Evolutionary conservation across 345 rosid genomes (phyloP).

Genomic region (Linum trigynum): DNA sequence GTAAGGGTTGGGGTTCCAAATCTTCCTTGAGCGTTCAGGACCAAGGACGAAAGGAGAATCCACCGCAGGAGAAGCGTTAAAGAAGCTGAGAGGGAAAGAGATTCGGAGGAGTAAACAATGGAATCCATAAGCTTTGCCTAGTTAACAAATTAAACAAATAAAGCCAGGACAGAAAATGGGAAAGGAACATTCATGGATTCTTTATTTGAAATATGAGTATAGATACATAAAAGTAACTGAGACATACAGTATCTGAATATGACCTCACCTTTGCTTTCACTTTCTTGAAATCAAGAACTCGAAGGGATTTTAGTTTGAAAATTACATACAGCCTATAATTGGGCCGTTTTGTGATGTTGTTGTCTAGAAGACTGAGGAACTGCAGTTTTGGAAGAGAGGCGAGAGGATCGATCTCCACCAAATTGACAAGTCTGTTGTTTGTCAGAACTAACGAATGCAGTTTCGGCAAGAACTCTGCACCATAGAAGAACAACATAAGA

Average conservation of each 20-base stretch:
- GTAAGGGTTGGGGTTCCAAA: too few relatives aligned
- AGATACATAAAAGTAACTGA: background rate
- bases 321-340: constrained; percentile 90
- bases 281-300: constrained; percentile 88
- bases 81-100: too few relatives aligned
- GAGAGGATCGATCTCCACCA: constrained; percentile 94
- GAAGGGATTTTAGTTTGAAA: constrained; percentile 73
- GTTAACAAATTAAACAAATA: too few relatives aligned
- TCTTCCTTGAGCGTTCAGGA: too few relatives aligned
- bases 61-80: too few relatives aligned
- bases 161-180: too few relatives aligned
- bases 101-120: too few relatives aligned
- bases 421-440: constrained; percentile 94
- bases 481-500: constrained; percentile 6
- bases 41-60: too few relatives aligned
- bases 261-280: constrained; percentile 78
- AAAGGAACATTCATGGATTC: too few relatives aligned
- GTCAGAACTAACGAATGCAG: constrained; percentile 83
- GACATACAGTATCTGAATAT: background rate
- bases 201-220: too few relatives aligned
- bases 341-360: constrained; percentile 79
- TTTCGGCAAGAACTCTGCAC: constrained; percentile 79
- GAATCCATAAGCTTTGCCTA: too few relatives aligned
- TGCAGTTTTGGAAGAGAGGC: constrained; percentile 78
- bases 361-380: constrained; percentile 85